These are phyloP conservation scores for Exophiala viscosa DNA, from an alignment of 2,329 filamentous ascomycete genomes.

Conservation along the genomic window DNA sequence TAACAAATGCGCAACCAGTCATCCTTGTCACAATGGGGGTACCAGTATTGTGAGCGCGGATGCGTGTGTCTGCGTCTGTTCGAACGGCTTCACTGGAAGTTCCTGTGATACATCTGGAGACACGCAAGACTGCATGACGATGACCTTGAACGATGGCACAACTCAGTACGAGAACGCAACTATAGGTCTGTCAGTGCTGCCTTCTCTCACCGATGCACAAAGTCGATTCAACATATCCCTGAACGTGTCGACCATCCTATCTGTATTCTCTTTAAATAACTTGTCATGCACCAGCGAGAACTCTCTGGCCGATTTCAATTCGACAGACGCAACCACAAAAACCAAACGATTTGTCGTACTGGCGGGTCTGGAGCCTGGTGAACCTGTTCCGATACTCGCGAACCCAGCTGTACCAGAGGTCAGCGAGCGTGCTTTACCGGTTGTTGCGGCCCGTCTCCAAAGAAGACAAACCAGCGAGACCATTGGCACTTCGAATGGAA, in stretches of 20 bases:
- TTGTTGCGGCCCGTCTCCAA: constrained; percentile 9
- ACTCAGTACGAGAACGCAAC: constrained; percentile 62
- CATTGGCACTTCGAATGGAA: constrained; percentile 36
- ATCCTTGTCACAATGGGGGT: constrained; percentile 75
- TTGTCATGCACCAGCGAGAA: constrained; percentile 83
- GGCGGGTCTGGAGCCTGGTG: constrained; percentile 19
- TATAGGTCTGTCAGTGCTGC: constrained; percentile 72
- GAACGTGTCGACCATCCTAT: constrained; percentile 64
- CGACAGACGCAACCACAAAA: constrained; percentile 20
- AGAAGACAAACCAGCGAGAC: constrained; percentile 28
- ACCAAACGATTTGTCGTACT: constrained; percentile 26
- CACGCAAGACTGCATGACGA: constrained; percentile 43
- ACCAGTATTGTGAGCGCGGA: constrained; percentile 65
- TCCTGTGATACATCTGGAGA: constrained; percentile 53
- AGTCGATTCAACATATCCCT: constrained; percentile 73
- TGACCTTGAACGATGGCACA: constrained; percentile 38
- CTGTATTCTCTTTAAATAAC: constrained; percentile 69
- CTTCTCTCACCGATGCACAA: constrained; percentile 63
- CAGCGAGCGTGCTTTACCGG: constrained; percentile 9
- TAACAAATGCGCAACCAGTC: constrained; percentile 54
- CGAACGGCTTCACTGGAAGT: constrained; percentile 74
- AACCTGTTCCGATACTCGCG: constrained; percentile 10
- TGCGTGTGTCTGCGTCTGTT: constrained; percentile 80
- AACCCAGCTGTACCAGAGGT: constrained; percentile 5
- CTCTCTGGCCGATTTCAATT: constrained; percentile 67